Evolutionary conservation across 1,139 yeast species (phyloP), one percentile per base, ranked within the genome.

Genomic region (Hemisphaericaspora subhashii): DNA sequence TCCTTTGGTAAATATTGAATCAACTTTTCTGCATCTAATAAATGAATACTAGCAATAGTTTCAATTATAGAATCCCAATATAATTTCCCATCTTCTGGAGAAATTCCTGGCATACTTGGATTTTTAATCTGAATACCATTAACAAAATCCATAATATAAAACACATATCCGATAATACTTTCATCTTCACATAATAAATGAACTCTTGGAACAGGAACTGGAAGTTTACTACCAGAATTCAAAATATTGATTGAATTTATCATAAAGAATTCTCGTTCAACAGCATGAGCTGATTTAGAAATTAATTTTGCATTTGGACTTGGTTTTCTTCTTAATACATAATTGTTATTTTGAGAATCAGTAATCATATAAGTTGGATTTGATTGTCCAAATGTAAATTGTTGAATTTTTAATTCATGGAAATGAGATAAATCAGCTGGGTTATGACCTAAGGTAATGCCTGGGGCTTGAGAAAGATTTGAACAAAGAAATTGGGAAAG

Each of bases 381-480:
- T 4, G 83, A 77, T 54, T 81, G 87, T 11, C 87, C 87, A 57
- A 77, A 79, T 15, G 71, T 68, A 59, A 81, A 81, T 55, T 81
- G 86, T 44, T 72, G 61, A 35, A 78, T 53, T 0, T 52, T 41
- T 3, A 38, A 11, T 3, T 30, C 6, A 7, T 30, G 27, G 58
- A 42, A 16, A 60, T 70, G 49, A 27, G 45, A 48, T 35, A 47
- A 41, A 45, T 54, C 48, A 8, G 37, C 36, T 10, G 47, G 40
- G 23, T 45, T 43, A 9, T 49, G 40, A 3, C 67, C 66, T 6
- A 47, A 29, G 1, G 61, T 45, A 0, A 58, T 51, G 13, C 35
- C 28, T 10, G 37, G 28, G 7, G 46, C 41, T n/a, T 22, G 10
- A 8, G 33, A 11, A 6, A 35, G 13, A 4, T 41, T 23, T 11